These are phyloP conservation scores for Bisporella sp. DNA, from an alignment of 2,329 filamentous ascomycete species.

Conservation along the genomic window DNA sequence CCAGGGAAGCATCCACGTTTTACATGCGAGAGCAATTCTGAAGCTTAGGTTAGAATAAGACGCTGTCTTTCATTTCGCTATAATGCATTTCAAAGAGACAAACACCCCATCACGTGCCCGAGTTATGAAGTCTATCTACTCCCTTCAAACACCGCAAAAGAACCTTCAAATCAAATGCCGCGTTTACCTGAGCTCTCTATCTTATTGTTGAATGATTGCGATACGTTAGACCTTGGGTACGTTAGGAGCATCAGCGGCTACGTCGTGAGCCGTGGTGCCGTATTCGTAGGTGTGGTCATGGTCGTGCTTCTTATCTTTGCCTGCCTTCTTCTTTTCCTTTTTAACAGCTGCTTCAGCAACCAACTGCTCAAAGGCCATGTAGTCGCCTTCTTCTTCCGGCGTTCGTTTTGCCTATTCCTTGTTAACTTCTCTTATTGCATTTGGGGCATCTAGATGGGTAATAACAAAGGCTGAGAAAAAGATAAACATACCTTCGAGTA, in stretches of 20 bases:
- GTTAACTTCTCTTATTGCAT: conserved; percentile 4
- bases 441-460: background rate
- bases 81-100: no score
- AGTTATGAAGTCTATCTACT: no score
- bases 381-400: conserved; percentile 95
- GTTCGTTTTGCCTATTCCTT: conserved; percentile 67
- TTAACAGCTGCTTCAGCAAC: conserved; percentile 95
- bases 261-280: conserved; percentile 12
- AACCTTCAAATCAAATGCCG: no score
- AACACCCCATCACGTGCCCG: no score
- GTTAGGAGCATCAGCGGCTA: conserved; percentile 33
- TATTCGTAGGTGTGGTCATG: conserved; percentile 14
- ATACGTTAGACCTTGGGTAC: conserved; percentile 22
- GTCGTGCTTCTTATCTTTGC: conserved; percentile 46
- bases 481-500: conserved; percentile 65
- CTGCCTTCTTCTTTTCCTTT: conserved; percentile 75
- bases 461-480: background rate
- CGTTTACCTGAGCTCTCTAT: no score
- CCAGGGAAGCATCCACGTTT: no score
- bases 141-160: no score
- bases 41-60: no score
- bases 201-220: no score
- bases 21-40: no score
- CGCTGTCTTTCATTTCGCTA: no score
- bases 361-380: conserved; percentile 96